A percentile compares a stretch with the other conserved stretches of the same genome.
These are phyloP conservation scores for Phyllostachys edulis DNA, from an alignment of 176 grass and related monocot genomes.

Conservation along the genomic window DNA sequence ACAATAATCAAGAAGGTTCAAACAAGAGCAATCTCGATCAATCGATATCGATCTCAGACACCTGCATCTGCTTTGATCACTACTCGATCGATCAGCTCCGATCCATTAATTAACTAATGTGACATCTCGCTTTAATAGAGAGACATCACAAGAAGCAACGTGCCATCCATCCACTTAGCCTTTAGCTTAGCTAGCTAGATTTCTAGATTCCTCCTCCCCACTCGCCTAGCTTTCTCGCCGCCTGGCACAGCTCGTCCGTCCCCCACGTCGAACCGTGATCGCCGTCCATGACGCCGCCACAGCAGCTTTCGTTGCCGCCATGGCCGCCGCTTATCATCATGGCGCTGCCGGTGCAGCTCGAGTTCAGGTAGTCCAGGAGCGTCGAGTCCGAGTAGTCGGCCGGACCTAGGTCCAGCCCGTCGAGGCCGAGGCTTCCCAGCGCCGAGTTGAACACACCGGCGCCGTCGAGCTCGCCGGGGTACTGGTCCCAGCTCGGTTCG, in stretches of 20 bases:
- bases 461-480: slow-evolving; percentile 26
- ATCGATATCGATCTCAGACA: background rate
- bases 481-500: slow-evolving; percentile 44
- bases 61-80: slow-evolving; percentile 12
- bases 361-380: slow-evolving; percentile 54
- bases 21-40: slow-evolving; percentile 5
- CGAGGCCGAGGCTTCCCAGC: slow-evolving; percentile 37
- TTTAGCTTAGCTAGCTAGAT: slow-evolving; percentile 3
- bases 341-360: slow-evolving; percentile 25
- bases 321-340: background rate
- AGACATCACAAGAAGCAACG: slow-evolving; percentile 61
- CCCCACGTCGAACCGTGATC: slow-evolving; percentile 30
- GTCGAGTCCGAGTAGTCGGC: slow-evolving; percentile 39
- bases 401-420: slow-evolving; percentile 52
- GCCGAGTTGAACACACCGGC: slow-evolving; percentile 16
- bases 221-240: slow-evolving; percentile 57
- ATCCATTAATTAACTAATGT: slow-evolving; percentile 37
- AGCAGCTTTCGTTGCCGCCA: background rate
- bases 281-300: background rate
- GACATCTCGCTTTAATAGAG: slow-evolving; percentile 56
- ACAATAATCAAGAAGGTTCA: slow-evolving; percentile 4
- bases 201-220: slow-evolving; percentile 79
- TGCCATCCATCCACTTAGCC: slow-evolving; percentile 26
- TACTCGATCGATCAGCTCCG: slow-evolving; percentile 19
- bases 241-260: slow-evolving; percentile 55